phyloP scores from a whole-genome alignment of 2,329 filamentous ascomycete species.

The Penicillium polonicum region DNA sequence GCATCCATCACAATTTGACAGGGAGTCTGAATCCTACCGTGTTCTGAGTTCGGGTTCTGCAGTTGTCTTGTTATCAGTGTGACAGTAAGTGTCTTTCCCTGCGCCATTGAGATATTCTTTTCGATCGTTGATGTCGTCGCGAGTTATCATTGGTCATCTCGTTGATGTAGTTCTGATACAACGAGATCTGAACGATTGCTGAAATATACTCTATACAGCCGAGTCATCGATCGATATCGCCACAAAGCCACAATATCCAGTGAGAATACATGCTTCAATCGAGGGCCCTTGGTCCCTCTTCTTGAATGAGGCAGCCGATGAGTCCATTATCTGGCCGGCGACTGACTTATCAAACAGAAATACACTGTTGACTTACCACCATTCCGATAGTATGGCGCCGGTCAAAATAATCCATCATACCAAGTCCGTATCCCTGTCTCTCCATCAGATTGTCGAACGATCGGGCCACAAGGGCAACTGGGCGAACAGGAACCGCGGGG shows the following conservation, averaged over 20 bases:
- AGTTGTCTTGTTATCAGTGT: not conserved
- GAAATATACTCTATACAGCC: not conserved
- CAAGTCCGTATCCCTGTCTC: conserved; percentile 10
- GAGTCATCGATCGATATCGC: not conserved
- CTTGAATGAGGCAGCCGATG: no score
- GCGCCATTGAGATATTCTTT: not conserved
- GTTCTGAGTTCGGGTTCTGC: accelerated
- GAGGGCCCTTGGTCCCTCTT: accelerated
- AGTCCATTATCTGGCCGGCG: no score
- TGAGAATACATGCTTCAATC: not conserved
- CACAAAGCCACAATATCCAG: not conserved
- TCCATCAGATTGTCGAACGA: conserved; percentile 37
- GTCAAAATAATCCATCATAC: conserved; percentile 26
- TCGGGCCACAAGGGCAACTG: conserved; percentile 46
- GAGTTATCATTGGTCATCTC: not conserved
- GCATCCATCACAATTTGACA: not conserved
- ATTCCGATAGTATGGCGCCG: conserved; percentile 23
- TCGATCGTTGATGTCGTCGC: not conserved
- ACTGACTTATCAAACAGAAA: not conserved
- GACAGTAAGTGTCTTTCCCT: not conserved
- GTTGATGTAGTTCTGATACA: not conserved
- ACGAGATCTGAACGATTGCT: not conserved
- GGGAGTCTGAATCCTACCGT: no score
- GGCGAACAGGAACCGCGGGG: conserved; percentile 57
- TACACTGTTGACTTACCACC: no score